Conservation (phyloP, 2,329 filamentous ascomycete genomes). For the Aureobasidium zeae region DNA sequence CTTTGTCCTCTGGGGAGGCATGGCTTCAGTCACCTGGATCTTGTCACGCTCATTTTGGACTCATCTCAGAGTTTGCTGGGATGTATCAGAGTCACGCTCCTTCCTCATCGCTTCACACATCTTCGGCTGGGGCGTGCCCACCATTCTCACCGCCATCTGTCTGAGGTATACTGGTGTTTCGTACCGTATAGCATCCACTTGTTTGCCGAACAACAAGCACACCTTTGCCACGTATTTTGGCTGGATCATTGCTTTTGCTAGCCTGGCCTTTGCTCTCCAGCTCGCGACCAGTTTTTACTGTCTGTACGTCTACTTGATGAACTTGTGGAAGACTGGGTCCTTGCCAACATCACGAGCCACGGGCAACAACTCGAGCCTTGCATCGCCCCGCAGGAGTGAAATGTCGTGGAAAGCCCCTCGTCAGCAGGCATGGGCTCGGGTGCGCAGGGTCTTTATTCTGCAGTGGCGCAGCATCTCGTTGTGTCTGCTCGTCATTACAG, state of each 20-base stretch:
- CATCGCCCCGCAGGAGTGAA: background rate
- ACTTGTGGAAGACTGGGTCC: slow-evolving; percentile 14
- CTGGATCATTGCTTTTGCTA: slow-evolving; percentile 29
- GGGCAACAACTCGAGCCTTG: background rate
- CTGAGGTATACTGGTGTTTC: slow-evolving; percentile 26
- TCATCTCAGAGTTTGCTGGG: slow-evolving; percentile 29
- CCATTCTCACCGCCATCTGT: slow-evolving; percentile 23
- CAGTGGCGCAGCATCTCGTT: slow-evolving; percentile 80
- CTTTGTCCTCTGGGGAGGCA: slow-evolving; percentile 68
- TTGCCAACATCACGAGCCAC: background rate
- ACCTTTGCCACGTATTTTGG: slow-evolving; percentile 30
- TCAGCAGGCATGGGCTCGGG: slow-evolving; percentile 48
- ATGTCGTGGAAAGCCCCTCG: slow-evolving; percentile 14
- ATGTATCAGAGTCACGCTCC: slow-evolving; percentile 23
- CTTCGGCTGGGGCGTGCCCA: slow-evolving; percentile 24
- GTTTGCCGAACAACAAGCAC: slow-evolving; percentile 29
- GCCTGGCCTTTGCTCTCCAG: slow-evolving; percentile 26
- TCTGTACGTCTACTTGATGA: slow-evolving; percentile 26
- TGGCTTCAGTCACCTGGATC: slow-evolving; percentile 66
- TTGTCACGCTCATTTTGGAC: slow-evolving; percentile 29
- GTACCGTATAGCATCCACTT: slow-evolving; percentile 28
- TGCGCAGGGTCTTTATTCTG: slow-evolving; percentile 63
- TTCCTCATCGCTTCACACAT: slow-evolving; percentile 25
- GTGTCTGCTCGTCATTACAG: slow-evolving; percentile 66
- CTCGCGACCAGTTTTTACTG: slow-evolving; percentile 28